Evolutionary conservation across 2,329 filamentous ascomycete genomes (phyloP).

Genomic region (Fusarium begoniae): DNA sequence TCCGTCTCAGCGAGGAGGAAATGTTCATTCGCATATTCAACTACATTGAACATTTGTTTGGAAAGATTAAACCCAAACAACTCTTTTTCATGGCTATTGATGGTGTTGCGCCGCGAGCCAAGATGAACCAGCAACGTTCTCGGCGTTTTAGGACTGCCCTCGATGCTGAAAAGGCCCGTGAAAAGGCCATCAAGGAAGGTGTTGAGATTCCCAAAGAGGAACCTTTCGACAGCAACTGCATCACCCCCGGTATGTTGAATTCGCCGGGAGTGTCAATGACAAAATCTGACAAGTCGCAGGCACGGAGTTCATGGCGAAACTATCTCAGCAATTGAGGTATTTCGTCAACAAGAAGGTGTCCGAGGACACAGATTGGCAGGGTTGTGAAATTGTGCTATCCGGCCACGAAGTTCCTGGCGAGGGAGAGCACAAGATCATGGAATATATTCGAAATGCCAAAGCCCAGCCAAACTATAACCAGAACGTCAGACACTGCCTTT

Average conservation of each 20-base stretch:
- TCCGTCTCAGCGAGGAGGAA: constrained; percentile 94
- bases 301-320: constrained; percentile 97
- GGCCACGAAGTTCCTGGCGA: constrained; percentile 98
- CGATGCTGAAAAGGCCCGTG: constrained; percentile 87
- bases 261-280: no score
- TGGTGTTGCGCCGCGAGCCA: constrained; percentile 94
- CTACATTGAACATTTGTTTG: constrained; percentile 98
- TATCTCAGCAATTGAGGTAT: constrained; percentile 94
- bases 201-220: constrained; percentile 94
- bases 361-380: constrained; percentile 97
- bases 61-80: constrained; percentile 98
- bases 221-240: constrained; percentile 98
- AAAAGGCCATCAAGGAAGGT: constrained; percentile 91
- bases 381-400: constrained; percentile 93
- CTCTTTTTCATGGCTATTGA: constrained; percentile 99
- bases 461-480: constrained; percentile 92
- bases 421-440: constrained; percentile 99
- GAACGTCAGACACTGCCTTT: constrained; percentile 95
- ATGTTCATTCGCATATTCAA: constrained; percentile 99
- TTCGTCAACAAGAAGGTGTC: constrained; percentile 99
- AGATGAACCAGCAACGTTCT: constrained; percentile 99
- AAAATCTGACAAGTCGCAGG: constrained; percentile 48
- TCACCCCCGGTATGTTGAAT: constrained; percentile 76
- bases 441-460: constrained; percentile 98
- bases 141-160: constrained; percentile 94